Base-by-base conservation (phyloP, 1,284 basidiomycete species). In the Filobasidium uniguttulatum region DNA sequence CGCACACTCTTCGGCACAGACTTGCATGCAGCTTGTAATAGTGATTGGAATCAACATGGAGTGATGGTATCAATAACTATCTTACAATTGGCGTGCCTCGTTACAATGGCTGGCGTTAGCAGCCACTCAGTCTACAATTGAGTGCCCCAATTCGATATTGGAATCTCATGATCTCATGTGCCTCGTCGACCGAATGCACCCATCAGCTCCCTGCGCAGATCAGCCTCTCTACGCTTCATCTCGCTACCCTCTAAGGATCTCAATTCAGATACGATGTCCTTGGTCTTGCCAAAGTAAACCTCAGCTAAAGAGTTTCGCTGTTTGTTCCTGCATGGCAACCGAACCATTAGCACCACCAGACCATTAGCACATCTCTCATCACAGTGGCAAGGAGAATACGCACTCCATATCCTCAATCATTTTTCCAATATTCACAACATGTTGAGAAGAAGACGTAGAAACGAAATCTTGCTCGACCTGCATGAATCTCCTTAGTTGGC, bases 241-340 rank as follows among this genome's bases (percentile, higher is more conserved):
- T 43, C 40, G 40, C 40, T 43, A 7, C 40, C 40, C 56, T 86
- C 83, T 22, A 85, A 72, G 56, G 85, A 89, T 41, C 94, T 78
- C 47, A 99, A 73, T 61, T 93, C 86, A 60, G 85, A 85, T 12
- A 96, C 82, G 37, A 98, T 82, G 64, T 98, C 93, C 57, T 85
- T 81, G 38, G 91, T 97, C 73, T 99, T 98, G 50, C 88, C 90
- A 72, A 97, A 97, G 72, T 97, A 97, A 15, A 98, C 93, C 71
- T 94, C 88, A 63, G 93, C 86, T 41, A 99, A 75, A 53, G 90
- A 75, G 67, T 94, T 96, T 43, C 94, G 80, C 83, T 97, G 91
- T 73, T 96, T 96, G 65, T 89, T 86, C 49, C 67, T 69, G 31
- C 3, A 22, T 17, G n/a, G n/a, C n/a, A n/a, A n/a, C n/a, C n/a